These are phyloP conservation scores for Fusarium avenaceum DNA, from an alignment of 2,329 filamentous ascomycete genomes.

Conservation along the genomic window DNA sequence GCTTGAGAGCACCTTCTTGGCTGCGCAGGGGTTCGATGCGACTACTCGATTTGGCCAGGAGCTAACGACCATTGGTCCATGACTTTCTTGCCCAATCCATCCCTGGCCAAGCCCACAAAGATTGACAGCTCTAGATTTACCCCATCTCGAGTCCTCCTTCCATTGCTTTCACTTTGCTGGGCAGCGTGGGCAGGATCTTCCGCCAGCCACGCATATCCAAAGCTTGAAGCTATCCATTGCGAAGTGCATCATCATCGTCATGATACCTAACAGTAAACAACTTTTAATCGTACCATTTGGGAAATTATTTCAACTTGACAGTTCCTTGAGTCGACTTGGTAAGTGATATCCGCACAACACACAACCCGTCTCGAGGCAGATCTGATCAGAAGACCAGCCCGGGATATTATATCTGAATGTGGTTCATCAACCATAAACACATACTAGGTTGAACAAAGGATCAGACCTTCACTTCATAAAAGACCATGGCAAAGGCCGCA, in stretches of 20 bases:
- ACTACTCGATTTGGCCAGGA: conserved; percentile 50
- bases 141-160: conserved; percentile 5
- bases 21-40: conserved; percentile 41
- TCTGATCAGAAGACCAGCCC: neutral
- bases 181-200: conserved; percentile 5
- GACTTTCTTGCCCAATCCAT: conserved; percentile 33
- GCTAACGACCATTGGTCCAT: conserved; percentile 45
- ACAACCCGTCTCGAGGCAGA: neutral
- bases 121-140: conserved; percentile 41
- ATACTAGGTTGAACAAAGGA: conserved; percentile 8
- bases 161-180: neutral
- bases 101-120: conserved; percentile 41
- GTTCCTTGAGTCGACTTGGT: neutral
- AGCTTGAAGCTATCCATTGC: conserved; percentile 14
- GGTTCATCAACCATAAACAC: conserved; percentile 4
- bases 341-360: neutral
- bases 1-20: conserved; percentile 18
- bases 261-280: neutral
- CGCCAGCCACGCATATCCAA: conserved; percentile 4
- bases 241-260: conserved; percentile 26
- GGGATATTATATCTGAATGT: neutral
- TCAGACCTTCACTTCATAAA: conserved; percentile 8
- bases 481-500: conserved; percentile 3
- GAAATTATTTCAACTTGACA: conserved; percentile 1
- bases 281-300: conserved; percentile 5